These are phyloP conservation scores for Delitschia confertaspora DNA, from an alignment of 495 filamentous ascomycete species.

Conservation along the genomic window DNA sequence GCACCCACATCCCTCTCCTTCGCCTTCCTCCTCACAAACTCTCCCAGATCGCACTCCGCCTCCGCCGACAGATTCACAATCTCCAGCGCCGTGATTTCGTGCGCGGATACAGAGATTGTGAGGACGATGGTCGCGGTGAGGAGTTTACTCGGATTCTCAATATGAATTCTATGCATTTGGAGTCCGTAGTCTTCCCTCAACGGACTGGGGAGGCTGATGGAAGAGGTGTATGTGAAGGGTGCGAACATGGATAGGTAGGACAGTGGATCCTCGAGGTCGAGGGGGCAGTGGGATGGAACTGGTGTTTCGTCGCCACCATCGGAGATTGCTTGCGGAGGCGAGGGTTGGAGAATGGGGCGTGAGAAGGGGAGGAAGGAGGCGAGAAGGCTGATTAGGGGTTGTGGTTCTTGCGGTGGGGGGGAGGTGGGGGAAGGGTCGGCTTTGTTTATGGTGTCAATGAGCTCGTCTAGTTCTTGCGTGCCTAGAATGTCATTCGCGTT, in stretches of 20 bases:
- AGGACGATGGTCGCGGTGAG: constrained; percentile 16
- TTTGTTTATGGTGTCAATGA: constrained; percentile 19
- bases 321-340: background rate
- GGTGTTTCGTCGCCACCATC: constrained; percentile 2
- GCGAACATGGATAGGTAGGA: constrained; percentile 51
- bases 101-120: constrained; percentile 22
- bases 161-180: constrained; percentile 26
- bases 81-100: constrained; percentile 7
- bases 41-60: constrained; percentile 29
- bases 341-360: background rate
- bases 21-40: constrained; percentile 20
- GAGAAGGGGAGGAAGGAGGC: constrained; percentile 28
- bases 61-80: constrained; percentile 36
- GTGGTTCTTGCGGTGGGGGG: background rate
- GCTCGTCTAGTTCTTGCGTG: constrained; percentile 3
- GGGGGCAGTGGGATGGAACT: constrained; percentile 44
- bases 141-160: constrained; percentile 25
- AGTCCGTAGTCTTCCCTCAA: background rate
- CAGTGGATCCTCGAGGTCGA: constrained; percentile 46
- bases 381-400: constrained; percentile 20
- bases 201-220: constrained; percentile 30
- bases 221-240: constrained; percentile 44
- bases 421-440: background rate
- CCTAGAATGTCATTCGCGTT: background rate
- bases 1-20: constrained; percentile 24